Evolutionary conservation across 805 yeast genomes (phyloP).

Genomic region (Debaryomyces castellii): DNA sequence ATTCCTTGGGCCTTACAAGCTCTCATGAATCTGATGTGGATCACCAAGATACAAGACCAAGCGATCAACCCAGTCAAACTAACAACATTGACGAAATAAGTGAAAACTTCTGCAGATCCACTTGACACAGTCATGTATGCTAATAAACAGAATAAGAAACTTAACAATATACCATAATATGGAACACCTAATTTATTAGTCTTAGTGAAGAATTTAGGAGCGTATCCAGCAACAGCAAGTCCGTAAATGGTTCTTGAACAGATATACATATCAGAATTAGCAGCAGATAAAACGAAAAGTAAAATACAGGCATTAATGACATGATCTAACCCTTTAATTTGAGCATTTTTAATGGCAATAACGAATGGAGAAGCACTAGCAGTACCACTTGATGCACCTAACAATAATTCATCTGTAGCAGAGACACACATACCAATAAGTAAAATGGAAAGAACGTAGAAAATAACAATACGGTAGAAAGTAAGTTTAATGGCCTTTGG

Average conservation of each 20-base stretch:
- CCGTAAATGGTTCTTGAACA: conserved; percentile 76
- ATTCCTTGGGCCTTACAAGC: conserved; percentile 66
- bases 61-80: conserved; percentile 74
- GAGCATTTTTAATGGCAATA: conserved; percentile 70
- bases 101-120: conserved; percentile 56
- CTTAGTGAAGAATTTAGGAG: conserved; percentile 64
- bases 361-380: conserved; percentile 85
- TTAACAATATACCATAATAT: conserved; percentile 50
- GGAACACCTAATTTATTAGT: conserved; percentile 76
- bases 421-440: conserved; percentile 70
- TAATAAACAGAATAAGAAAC: conserved; percentile 56
- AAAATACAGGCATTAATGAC: conserved; percentile 77
- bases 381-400: conserved; percentile 49
- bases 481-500: conserved; percentile 73
- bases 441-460: conserved; percentile 61
- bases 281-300: conserved; percentile 76
- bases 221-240: conserved; percentile 69
- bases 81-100: conserved; percentile 72
- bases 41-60: conserved; percentile 69
- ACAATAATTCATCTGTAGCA: conserved; percentile 50
- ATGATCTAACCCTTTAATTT: conserved; percentile 66
- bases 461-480: conserved; percentile 64
- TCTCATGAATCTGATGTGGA: conserved; percentile 63
- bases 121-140: conserved; percentile 70
- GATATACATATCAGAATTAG: conserved; percentile 75